A percentile compares a stretch with the other conserved stretches of the same genome.
Evolutionary conservation across 192 early-diverging fungal genomes (phyloP).

Genomic region (Linnemannia schmuckeri): DNA sequence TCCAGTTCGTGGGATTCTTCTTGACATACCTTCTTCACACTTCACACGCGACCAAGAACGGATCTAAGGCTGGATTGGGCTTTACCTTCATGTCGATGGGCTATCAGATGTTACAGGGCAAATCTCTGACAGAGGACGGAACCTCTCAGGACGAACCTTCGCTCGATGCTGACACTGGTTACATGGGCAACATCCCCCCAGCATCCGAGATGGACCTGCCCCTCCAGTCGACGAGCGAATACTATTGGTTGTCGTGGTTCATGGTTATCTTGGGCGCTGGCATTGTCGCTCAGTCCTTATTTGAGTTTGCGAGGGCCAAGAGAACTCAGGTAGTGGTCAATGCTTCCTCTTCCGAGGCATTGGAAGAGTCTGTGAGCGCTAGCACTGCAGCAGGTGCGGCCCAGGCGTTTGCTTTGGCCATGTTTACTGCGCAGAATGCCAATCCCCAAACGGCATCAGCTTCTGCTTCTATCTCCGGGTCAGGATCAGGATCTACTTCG

Average conservation of each 20-base stretch:
- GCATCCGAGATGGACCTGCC: background rate
- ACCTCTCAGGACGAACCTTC: background rate
- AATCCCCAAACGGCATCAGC: background rate
- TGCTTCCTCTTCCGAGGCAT: constrained; percentile 22
- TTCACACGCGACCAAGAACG: constrained; percentile 89
- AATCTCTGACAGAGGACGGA: constrained; percentile 43
- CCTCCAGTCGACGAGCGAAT: constrained; percentile 24
- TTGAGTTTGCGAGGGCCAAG: constrained; percentile 81
- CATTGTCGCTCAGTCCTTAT: constrained; percentile 78
- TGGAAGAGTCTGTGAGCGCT: constrained; percentile 21
- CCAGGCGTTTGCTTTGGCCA: background rate
- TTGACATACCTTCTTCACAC: constrained; percentile 93
- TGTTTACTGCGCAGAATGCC: background rate
- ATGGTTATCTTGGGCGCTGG: constrained; percentile 83
- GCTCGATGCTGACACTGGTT: constrained; percentile 18
- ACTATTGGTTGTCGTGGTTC: constrained; percentile 64
- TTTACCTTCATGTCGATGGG: constrained; percentile 87
- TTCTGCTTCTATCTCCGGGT: background rate
- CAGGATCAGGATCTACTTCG: background rate
- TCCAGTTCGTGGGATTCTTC: constrained; percentile 92
- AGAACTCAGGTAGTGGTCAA: constrained; percentile 78
- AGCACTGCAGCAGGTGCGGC: constrained; percentile 7
- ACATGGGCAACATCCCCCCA: constrained; percentile 30
- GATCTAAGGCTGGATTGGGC: constrained; percentile 83
- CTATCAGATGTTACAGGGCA: constrained; percentile 75